Conservation (phyloP, 164 flowering plant genomes). For the Umbellularia californica region DNA sequence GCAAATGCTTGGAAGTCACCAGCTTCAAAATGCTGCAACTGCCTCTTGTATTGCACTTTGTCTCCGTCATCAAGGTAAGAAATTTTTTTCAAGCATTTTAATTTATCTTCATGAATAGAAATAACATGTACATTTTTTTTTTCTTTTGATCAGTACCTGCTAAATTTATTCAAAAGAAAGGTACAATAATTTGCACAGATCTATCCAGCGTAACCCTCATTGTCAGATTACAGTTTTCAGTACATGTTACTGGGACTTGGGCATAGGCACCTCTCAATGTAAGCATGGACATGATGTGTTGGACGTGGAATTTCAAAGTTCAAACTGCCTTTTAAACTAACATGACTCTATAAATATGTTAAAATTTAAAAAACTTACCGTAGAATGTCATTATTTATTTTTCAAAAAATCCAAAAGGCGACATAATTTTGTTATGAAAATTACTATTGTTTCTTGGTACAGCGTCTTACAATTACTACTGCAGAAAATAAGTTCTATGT, state of each 20-base stretch:
- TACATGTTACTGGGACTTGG: too few relatives aligned
- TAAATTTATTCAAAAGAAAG: too few relatives aligned
- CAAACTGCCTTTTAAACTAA: background rate
- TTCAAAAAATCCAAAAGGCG: background rate
- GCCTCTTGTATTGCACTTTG: constrained; percentile 79
- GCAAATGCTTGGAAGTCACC: constrained; percentile 75
- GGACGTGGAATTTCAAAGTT: background rate
- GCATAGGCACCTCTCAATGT: too few relatives aligned
- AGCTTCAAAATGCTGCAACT: constrained; percentile 85
- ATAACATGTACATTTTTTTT: background rate
- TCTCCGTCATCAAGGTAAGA: constrained; percentile 63
- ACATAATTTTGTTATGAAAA: too few relatives aligned
- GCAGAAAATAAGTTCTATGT: background rate
- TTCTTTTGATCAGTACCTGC: background rate
- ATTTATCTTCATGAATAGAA: background rate
- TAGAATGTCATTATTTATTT: too few relatives aligned
- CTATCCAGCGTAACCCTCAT: background rate
- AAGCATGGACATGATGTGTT: too few relatives aligned
- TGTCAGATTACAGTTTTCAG: too few relatives aligned
- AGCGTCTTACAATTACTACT: background rate
- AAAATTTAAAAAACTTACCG: background rate
- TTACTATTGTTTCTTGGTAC: background rate
- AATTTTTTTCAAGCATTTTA: background rate
- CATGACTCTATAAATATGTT: background rate
- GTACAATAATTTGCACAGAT: background rate